Evolutionary conservation across 495 filamentous ascomycete species (phyloP).

Genomic region (Penicillium angulare): DNA sequence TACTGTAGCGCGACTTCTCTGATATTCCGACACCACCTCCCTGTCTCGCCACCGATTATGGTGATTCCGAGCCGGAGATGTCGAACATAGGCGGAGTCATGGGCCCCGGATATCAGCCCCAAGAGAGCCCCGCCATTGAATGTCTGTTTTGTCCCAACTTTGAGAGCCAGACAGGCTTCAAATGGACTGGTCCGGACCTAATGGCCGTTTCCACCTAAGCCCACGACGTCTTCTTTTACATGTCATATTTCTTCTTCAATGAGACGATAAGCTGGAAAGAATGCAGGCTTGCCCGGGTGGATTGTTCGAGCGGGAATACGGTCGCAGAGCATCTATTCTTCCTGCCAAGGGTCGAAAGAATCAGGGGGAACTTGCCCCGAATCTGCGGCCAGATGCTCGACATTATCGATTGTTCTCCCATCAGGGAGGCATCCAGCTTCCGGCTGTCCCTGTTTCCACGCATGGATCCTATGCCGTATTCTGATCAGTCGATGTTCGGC

Average conservation of each 20-base stretch:
- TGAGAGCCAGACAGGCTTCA: neutral
- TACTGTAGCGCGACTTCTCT: conserved; percentile 7
- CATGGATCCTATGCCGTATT: neutral
- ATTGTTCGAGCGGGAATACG: neutral
- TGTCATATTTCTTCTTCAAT: conserved; percentile 3
- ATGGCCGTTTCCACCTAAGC: neutral
- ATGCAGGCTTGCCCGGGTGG: conserved; percentile 1
- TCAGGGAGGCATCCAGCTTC: neutral
- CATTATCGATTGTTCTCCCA: neutral
- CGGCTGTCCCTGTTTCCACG: conserved; percentile 4
- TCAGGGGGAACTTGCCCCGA: conserved; percentile 6
- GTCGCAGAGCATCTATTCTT: conserved; percentile 10
- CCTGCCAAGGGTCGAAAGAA: conserved; percentile 4
- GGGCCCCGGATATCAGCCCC: too few species aligned
- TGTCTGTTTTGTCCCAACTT: neutral
- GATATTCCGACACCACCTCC: conserved; percentile 4
- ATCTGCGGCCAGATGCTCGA: conserved; percentile 1
- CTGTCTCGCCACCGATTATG: conserved; percentile 7
- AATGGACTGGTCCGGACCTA: conserved; percentile 6
- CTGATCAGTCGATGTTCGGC: neutral
- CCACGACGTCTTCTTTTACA: conserved; percentile 5
- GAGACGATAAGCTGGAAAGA: conserved; percentile 6
- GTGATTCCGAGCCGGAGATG: neutral
- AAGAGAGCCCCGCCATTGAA: conserved; percentile 2
- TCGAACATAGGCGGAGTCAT: too few species aligned